phyloP scores from a whole-genome alignment of 371 early-diverging fungal genomes.

The Phascolomyces articulosus region DNA sequence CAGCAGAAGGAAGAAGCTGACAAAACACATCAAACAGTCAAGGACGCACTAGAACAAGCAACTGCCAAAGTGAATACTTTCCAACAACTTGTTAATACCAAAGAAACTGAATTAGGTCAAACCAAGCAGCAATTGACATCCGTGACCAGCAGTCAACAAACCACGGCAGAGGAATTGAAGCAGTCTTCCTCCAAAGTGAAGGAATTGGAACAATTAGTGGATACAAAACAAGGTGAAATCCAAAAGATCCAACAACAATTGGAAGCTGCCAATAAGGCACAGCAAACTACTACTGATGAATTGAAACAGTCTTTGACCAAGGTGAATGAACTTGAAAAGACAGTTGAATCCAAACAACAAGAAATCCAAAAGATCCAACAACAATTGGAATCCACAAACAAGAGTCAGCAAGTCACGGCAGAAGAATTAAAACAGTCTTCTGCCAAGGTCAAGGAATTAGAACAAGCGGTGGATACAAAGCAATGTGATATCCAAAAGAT shows the following conservation, averaged over 20 bases:
- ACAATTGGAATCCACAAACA: background rate
- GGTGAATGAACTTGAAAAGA: background rate
- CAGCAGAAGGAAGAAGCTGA: background rate
- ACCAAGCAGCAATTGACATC: background rate
- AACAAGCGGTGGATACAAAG: background rate
- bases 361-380: background rate
- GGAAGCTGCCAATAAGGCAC: background rate
- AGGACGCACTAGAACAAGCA: background rate
- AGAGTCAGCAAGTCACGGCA: too few species aligned
- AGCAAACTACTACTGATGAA: background rate
- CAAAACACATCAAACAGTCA: background rate
- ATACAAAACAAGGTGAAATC: background rate
- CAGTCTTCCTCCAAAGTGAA: background rate
- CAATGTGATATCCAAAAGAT: background rate
- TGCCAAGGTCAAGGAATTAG: too few species aligned
- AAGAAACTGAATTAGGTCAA: background rate
- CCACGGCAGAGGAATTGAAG: background rate
- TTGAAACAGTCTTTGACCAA: background rate
- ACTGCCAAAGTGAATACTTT: background rate
- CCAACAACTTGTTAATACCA: background rate
- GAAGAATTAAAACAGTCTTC: too few species aligned
- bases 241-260: background rate
- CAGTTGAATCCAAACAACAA: background rate
- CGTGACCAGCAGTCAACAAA: background rate
- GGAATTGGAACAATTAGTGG: background rate